phyloP scores from a whole-genome alignment of 257 asterid species.

The Dorcoceras hygrometricum region DNA sequence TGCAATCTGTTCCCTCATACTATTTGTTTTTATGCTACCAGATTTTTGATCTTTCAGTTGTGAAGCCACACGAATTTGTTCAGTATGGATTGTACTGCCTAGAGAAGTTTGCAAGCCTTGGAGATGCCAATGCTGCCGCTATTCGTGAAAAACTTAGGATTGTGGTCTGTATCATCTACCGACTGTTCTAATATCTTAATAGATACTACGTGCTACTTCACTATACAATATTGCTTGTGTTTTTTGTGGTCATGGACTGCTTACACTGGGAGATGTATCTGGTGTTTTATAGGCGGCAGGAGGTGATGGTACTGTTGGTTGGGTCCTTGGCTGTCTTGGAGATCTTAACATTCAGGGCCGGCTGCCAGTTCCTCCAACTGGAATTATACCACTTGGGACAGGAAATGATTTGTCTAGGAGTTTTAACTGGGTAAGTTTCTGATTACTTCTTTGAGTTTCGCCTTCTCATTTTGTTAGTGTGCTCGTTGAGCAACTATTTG shows the following conservation, averaged over 20 bases:
- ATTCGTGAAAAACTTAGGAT: constrained; percentile 84
- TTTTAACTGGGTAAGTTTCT: constrained; percentile 82
- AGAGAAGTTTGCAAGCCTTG: constrained; percentile 75
- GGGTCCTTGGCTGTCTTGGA: constrained; percentile 97
- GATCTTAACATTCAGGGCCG: constrained; percentile 61
- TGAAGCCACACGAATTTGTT: constrained; percentile 95
- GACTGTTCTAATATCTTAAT: constrained; percentile 8
- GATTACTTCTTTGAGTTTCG: constrained; percentile 15
- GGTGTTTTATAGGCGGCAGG: constrained; percentile 84
- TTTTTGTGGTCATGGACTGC: constrained; percentile 12
- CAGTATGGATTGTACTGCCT: constrained; percentile 87
- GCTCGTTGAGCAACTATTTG: constrained; percentile 25
- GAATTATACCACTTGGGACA: constrained; percentile 91
- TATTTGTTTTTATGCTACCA: constrained; percentile 35
- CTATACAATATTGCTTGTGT: neutral
- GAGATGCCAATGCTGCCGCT: constrained; percentile 73
- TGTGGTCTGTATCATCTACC: constrained; percentile 56
- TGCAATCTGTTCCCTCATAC: constrained; percentile 22
- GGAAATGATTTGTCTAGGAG: constrained; percentile 97
- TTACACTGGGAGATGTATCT: constrained; percentile 19
- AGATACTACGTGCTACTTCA: neutral
- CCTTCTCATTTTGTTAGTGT: constrained; percentile 20
- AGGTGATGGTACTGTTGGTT: constrained; percentile 99
- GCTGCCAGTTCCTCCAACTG: constrained; percentile 81
- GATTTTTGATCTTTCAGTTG: constrained; percentile 87